These are phyloP conservation scores for Piromyces finnis DNA, from an alignment of 192 early-diverging fungal genomes.

Conservation along the genomic window DNA sequence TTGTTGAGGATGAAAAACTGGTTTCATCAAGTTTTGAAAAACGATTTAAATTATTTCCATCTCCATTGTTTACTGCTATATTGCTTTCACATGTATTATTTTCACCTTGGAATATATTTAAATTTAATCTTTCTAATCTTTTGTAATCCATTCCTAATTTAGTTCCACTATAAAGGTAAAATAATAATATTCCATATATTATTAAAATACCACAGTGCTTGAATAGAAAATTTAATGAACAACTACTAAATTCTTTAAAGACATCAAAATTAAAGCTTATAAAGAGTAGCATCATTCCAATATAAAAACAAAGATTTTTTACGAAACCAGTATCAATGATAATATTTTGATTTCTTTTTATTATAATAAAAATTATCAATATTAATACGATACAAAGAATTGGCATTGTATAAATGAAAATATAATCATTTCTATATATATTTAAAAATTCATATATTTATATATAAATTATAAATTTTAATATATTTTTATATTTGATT, in stretches of 20 bases:
- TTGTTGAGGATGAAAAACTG: too few relatives aligned
- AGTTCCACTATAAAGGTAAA: background rate
- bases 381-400: background rate
- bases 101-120: background rate
- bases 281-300: background rate
- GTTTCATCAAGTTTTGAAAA: too few relatives aligned
- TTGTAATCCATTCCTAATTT: background rate
- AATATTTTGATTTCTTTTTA: background rate
- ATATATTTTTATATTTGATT: too few relatives aligned
- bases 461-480: background rate
- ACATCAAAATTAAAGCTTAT: background rate
- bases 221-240: background rate
- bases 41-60: background rate
- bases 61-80: too few relatives aligned
- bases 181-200: background rate
- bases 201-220: background rate
- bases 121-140: background rate
- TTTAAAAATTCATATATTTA: background rate
- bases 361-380: background rate
- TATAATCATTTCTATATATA: background rate
- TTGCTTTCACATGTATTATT: background rate
- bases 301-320: too few relatives aligned
- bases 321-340: background rate
- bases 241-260: background rate
- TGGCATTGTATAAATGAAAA: background rate